Evolutionary conservation across 2,329 filamentous ascomycete species (phyloP), one percentile per base, ranked within the genome.

Genomic region (Colletotrichum endophyticum): DNA sequence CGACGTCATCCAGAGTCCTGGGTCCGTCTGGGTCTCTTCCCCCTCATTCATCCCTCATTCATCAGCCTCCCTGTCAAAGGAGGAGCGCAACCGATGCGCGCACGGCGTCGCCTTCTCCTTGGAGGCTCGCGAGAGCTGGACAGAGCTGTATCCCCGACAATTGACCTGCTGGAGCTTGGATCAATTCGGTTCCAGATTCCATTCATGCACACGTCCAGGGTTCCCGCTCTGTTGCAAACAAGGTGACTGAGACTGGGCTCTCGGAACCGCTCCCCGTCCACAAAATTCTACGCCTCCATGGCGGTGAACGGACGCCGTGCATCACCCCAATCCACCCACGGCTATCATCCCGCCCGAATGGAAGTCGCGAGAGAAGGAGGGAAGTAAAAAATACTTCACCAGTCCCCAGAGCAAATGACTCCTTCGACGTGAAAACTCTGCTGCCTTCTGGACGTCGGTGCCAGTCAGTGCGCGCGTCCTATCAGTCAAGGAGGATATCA

Each of bases 321-420:
- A 76, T 72, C 44, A 53, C 22, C 57, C 70, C 64, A 73, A 73
- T 66, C 73, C 73, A 73, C 70, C 70, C 66, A 56, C 59, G 70
- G 70, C 63, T 61, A 63, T 73, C 73, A 64, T 73, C 30, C 71
- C 72, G 75, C 39, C 32, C 59, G 34, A 59, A 62, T 34, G 30
- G 39, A 61, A 74, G 34, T 77, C 59, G 27, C 63, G 49, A 70
- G 66, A 70, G 66, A 77, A 70, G 66, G 70, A 27, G 15, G 57
- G 19, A 32, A 67, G 62, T 44, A 62, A 22, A 53, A 53, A 53
- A 22, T 13, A 22, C n/a, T 25, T 53, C 59, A 49, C 44, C 34
- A 44, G 73, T 76, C 57, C 73, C 64, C 70, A 76, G 73, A 66
- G 73, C 73, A 76, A 76, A 76, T 76, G 73, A 66, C 70, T 76